Conservation (phyloP, 164 flowering plant species). For the Piper betle region DNA sequence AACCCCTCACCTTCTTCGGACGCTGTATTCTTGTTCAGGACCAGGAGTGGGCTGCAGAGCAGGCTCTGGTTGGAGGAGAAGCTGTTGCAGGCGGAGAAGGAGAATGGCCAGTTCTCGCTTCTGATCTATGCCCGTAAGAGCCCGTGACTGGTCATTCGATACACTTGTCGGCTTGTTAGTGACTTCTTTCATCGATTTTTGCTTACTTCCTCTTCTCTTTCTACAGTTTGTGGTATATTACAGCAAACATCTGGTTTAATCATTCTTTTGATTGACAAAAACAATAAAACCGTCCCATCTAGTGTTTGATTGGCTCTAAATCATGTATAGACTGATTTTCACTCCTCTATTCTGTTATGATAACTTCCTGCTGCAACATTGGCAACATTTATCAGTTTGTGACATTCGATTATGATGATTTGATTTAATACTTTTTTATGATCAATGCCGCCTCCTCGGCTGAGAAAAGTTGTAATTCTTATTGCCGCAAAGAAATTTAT, state of each 20-base stretch:
- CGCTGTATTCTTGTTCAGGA: conserved; percentile 74
- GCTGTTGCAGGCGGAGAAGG: conserved; percentile 33
- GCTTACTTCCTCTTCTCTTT: neutral
- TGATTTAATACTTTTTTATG: too few relatives aligned
- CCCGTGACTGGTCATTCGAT: conserved; percentile 7
- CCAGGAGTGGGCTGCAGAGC: conserved; percentile 55
- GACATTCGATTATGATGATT: too few relatives aligned
- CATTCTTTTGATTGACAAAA: neutral
- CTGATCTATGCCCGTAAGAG: conserved; percentile 72
- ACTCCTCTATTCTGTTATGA: too few relatives aligned
- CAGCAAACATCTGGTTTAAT: neutral
- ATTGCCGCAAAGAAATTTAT: too few relatives aligned
- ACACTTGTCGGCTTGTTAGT: neutral
- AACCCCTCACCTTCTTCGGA: conserved; percentile 26
- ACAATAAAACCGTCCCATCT: neutral
- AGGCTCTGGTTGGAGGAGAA: conserved; percentile 71
- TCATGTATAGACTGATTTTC: neutral
- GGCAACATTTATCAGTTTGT: too few relatives aligned
- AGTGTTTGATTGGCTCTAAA: neutral
- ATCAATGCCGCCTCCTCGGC: neutral
- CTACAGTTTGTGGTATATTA: neutral
- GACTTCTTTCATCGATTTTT: neutral
- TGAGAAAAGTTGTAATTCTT: neutral
- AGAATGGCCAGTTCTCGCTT: conserved; percentile 56
- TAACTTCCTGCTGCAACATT: too few relatives aligned